Base-by-base conservation (phyloP, 768 basidiomycete genomes). In the Termitomyces sp. region DNA sequence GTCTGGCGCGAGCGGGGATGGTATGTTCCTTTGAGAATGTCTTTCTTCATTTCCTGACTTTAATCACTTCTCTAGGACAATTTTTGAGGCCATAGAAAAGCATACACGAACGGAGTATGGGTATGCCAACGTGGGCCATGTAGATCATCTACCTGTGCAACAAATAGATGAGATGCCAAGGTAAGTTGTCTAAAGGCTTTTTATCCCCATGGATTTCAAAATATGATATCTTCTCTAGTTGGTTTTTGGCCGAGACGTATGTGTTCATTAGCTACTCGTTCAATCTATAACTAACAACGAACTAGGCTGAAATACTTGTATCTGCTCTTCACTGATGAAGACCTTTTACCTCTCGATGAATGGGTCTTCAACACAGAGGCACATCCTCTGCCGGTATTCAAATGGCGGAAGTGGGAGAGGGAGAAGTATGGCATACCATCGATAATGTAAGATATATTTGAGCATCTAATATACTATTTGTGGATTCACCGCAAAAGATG, bases 371-470 rank as follows among this genome's bases (percentile, higher is more conserved):
- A 85, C 58, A 83, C 83, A 0, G 81, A 85, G 66, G 92, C 89
- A 23, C 92, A 92, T 64, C 90, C 91, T 17, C 68, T 92, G n/a
- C 89, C 88, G 3, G 75, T 89, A 25, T 87, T 89, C 58, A 64
- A 77, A 23, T 90, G 87, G 89, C 80, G 66, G 14, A 63, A 73
- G 32, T 74, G 77, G 73, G 84, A 89, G 69, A 80, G 74, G 59
- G 66, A 71, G 56, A 65, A 63, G 48, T 81, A 79, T 63, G 75
- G 73, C 29, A 77, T 83, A 58, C 45, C 51, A 27, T 29, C 42
- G 16, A 54, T 27, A n/a, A 0, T 49, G 19, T 56, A 49, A 19
- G 14, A 42, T 51, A 51, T 10, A n/a, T 1, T 38, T 5, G 25
- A 37, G 27, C 25, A 40, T 51, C n/a, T 40, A 27, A 17, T 38